Evolutionary conservation across 768 basidiomycete species (phyloP).

Genomic region (Paxillus involutus): DNA sequence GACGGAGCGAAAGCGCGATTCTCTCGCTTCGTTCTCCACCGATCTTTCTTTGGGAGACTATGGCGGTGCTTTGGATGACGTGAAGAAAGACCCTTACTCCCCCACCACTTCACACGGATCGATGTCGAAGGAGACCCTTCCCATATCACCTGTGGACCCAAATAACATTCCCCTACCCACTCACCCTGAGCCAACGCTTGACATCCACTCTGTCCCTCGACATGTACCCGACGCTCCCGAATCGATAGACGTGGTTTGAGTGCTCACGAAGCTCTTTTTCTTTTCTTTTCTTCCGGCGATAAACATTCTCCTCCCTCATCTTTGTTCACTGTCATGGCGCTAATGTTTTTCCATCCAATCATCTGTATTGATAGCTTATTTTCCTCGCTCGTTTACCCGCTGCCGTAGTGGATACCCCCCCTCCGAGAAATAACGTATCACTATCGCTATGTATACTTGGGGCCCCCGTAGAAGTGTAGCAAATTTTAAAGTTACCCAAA

Average conservation of each 20-base stretch:
- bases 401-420: slow-evolving; percentile 19
- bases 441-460: slow-evolving; percentile 23
- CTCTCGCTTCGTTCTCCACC: slow-evolving; percentile 46
- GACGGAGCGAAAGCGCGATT: slow-evolving; percentile 47
- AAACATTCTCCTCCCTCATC: neutral
- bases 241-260: slow-evolving; percentile 18
- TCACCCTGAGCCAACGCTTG: slow-evolving; percentile 17
- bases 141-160: slow-evolving; percentile 20
- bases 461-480: slow-evolving; percentile 28
- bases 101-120: slow-evolving; percentile 21
- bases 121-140: slow-evolving; percentile 27
- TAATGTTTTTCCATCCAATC: neutral
- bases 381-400: neutral
- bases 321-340: neutral
- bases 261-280: neutral
- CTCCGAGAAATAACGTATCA: slow-evolving; percentile 11
- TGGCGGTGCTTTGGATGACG: slow-evolving; percentile 32
- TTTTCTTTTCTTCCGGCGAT: neutral
- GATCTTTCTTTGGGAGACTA: slow-evolving; percentile 43
- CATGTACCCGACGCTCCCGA: slow-evolving; percentile 17
- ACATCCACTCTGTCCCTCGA: slow-evolving; percentile 18
- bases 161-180: slow-evolving; percentile 14
- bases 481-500: neutral
- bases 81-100: slow-evolving; percentile 20
- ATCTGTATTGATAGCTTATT: slow-evolving; percentile 29